Evolutionary conservation across 2,329 filamentous ascomycete species (phyloP), one percentile per base, ranked within the genome.

Genomic region (Emmonsiellopsis sp.): DNA sequence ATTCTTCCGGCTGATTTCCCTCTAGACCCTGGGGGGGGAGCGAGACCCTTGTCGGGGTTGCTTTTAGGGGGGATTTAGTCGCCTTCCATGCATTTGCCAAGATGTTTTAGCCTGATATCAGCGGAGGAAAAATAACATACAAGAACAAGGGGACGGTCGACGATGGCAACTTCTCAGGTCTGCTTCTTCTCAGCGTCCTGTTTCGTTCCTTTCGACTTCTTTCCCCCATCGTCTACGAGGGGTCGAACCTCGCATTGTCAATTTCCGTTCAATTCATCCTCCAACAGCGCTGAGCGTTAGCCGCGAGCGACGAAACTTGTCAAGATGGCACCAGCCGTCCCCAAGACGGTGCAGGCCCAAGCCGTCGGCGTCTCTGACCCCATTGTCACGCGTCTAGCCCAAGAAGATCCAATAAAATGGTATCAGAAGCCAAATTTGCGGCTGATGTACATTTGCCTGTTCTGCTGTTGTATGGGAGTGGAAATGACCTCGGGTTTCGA

Each of bases 401-500:
- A 32, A 14, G 50, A 52, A 40, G 50, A 52, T 46, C 33, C 44
- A 39, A 40, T 52, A 4, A 32, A 32, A 36, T 83, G 79, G 78
- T 82, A 76, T 68, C 74, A 72, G 61, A 84, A 84, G 65, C 78
- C 76, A 0, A 83, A 84, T 57, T 68, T 84, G 40, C 72, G 80
- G 51, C 62, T 62, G 14, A 70, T 84, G 39, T 84, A 84, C 60
- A 62, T 83, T 6, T 66, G 80, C 55, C 73, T 84, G 49, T 78
- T 84, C 54, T 78, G 79, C 21, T 79, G 78, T 43, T 82, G 78
- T 63, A 79, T 83, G 69, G 81, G 81, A 46, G 80, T 84, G 54
- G 81, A 84, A 67, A 80, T 80, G 61, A 82, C 79, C 0, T 80
- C 78, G 3, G 79, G 80, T 0, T 83, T 82, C 58, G 80, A 81